Base-by-base conservation (phyloP, 2,329 filamentous ascomycete genomes). In the Catunica adiposa region DNA sequence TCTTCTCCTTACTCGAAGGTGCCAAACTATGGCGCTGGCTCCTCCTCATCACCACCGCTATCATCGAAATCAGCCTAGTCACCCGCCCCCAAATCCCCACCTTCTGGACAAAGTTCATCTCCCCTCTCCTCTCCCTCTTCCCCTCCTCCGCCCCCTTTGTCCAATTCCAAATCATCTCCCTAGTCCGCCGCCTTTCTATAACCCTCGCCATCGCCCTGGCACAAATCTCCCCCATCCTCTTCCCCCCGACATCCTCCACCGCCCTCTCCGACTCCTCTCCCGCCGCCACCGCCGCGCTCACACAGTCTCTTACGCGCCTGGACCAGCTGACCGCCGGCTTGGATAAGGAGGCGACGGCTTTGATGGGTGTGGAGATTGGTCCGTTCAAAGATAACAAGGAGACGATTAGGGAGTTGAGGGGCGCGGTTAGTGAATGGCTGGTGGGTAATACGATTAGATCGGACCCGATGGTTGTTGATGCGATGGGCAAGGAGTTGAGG, bases 121-220 rank as follows among this genome's bases (percentile, higher is more conserved):
- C 79, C 64, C 70, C 69, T 3, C 25, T 70, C 38, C 63, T 76
- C 11, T 61, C 65, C 1, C 64, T 65, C 26, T 57, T 70, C 51
- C 68, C 70, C 15, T 61, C 62, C 6, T 75, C 80, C 56, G 71
- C 77, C 2, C 77, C 83, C 2, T 86, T 84, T 61, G 75, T 97
- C 3, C 90, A 89, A 1, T 98, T 92, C 65, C 89, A 98, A 69
- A 73, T 85, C 61, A 76, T 96, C 57, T 70, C 76, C 14, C 77
- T 97, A 5, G 79, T 84, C 4, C 81, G 89, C 59, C 86, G 86
- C 65, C 70, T 87, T 22, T 80, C 82, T 15, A 71, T 97, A 53
- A 89, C 88, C 1, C 69, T 87, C 25, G 89, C 87, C 68, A 87
- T 94, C 61, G 89, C 86, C 53, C 78, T 94, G 57, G 82, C 82